These are phyloP conservation scores for Primulina eburnea DNA, from an alignment of 257 asterid genomes.

Conservation along the genomic window DNA sequence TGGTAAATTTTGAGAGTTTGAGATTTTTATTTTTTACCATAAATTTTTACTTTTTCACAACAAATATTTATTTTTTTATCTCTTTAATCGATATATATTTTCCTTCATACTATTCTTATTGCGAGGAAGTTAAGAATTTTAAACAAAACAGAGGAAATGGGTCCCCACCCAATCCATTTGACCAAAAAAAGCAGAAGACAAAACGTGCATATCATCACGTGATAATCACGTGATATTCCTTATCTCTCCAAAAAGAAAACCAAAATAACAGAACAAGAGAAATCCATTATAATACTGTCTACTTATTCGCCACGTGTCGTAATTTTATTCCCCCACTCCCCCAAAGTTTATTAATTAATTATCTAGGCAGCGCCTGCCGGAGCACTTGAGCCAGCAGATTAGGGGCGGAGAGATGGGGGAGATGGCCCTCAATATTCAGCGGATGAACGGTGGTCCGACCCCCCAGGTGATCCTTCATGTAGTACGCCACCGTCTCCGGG, in stretches of 20 bases:
- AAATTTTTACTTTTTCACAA: no score
- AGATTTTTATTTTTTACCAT: no score
- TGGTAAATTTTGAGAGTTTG: no score
- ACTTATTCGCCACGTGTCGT: not conserved
- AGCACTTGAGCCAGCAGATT: conserved; percentile 72
- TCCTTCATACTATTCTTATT: no score
- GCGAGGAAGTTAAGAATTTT: no score
- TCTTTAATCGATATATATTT: no score
- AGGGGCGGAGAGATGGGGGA: conserved; percentile 91
- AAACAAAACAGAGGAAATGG: not conserved
- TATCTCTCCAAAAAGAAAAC: not conserved
- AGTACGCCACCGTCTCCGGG: conserved; percentile 75
- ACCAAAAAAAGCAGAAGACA: not conserved
- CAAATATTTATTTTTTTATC: no score
- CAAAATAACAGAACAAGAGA: no score
- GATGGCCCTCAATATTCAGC: conserved; percentile 71
- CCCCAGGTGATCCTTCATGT: conserved; percentile 71
- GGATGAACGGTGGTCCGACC: conserved; percentile 69
- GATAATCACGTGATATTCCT: not conserved
- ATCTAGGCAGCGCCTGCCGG: conserved; percentile 53
- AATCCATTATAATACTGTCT: not conserved
- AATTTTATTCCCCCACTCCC: not conserved
- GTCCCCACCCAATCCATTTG: not conserved
- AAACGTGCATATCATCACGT: not conserved
- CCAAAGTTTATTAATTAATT: not conserved